phyloP scores from a whole-genome alignment of 495 filamentous ascomycete species.

The Penicillium pancosmium region DNA sequence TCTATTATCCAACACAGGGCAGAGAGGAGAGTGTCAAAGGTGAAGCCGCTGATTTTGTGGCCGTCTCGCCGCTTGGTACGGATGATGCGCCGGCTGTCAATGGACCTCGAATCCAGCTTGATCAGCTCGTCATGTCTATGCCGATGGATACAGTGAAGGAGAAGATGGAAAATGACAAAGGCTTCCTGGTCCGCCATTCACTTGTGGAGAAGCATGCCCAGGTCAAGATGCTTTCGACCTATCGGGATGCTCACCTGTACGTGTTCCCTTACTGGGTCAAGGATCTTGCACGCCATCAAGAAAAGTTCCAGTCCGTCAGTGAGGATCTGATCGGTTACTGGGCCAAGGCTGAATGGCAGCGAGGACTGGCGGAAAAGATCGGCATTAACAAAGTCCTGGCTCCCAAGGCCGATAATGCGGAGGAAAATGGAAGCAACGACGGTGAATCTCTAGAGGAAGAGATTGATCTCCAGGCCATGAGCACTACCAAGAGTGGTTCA shows the following conservation, averaged over 20 bases:
- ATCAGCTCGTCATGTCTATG: constrained; percentile 70
- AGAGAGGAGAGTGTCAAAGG: constrained; percentile 73
- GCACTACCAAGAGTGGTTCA: constrained; percentile 52
- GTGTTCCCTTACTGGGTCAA: constrained; percentile 90
- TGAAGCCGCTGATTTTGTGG: constrained; percentile 89
- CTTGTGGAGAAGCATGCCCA: constrained; percentile 71
- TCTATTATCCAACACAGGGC: constrained; percentile 87
- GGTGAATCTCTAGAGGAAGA: constrained; percentile 57
- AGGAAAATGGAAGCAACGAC: constrained; percentile 42
- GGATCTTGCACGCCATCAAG: constrained; percentile 75
- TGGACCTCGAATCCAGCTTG: constrained; percentile 58
- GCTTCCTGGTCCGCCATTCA: constrained; percentile 69
- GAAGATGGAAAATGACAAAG: constrained; percentile 68
- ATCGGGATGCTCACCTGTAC: constrained; percentile 90
- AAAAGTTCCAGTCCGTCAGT: constrained; percentile 79
- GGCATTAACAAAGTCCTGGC: constrained; percentile 67
- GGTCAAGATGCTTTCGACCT: constrained; percentile 74
- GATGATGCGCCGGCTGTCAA: constrained; percentile 47
- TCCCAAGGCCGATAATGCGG: constrained; percentile 28
- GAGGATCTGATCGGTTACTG: constrained; percentile 95
- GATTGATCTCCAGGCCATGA: constrained; percentile 64
- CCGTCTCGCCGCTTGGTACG: constrained; percentile 64
- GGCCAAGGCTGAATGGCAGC: constrained; percentile 92
- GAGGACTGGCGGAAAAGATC: constrained; percentile 75
- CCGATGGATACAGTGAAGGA: constrained; percentile 87